These are phyloP conservation scores for Closterium sp. DNA, from an alignment of 139 green algal species.

Conservation along the genomic window DNA sequence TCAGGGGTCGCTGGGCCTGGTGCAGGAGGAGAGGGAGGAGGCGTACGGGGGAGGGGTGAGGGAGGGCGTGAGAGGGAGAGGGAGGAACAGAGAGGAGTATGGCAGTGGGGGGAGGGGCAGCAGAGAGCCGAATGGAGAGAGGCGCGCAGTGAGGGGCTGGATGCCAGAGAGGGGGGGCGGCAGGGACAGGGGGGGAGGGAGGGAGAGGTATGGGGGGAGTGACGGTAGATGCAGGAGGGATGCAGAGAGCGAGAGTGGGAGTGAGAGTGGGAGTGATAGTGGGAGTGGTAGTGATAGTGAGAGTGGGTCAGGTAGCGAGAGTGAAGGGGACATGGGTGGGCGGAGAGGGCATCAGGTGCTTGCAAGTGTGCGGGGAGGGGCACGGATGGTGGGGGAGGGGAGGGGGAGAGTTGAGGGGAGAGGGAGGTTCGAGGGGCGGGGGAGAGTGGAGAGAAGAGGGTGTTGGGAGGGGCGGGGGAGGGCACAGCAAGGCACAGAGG, in stretches of 20 bases:
- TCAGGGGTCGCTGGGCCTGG: background rate
- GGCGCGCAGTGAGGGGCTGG: no score
- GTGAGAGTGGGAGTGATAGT: background rate
- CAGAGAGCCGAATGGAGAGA: background rate
- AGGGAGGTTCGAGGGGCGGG: no score
- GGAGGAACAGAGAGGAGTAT: no score
- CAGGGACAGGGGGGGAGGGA: background rate
- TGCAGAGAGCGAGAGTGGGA: background rate
- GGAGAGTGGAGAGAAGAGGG: background rate
- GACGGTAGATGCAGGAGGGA: no score
- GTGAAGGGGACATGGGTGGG: background rate
- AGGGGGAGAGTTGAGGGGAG: background rate
- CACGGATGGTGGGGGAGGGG: background rate
- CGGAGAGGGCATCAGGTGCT: background rate
- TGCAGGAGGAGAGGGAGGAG: background rate
- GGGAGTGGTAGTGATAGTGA: background rate
- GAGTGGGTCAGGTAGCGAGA: background rate
- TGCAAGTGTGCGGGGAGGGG: background rate
- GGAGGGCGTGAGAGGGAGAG: background rate
- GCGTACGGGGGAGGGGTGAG: background rate
- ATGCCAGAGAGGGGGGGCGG: background rate
- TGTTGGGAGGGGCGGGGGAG: background rate
- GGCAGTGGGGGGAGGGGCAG: background rate
- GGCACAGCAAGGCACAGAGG: background rate
- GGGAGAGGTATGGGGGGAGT: background rate